These are phyloP conservation scores for Acanthamoeba polyphaga DNA, from an alignment of 208 protist species.

Conservation along the genomic window DNA sequence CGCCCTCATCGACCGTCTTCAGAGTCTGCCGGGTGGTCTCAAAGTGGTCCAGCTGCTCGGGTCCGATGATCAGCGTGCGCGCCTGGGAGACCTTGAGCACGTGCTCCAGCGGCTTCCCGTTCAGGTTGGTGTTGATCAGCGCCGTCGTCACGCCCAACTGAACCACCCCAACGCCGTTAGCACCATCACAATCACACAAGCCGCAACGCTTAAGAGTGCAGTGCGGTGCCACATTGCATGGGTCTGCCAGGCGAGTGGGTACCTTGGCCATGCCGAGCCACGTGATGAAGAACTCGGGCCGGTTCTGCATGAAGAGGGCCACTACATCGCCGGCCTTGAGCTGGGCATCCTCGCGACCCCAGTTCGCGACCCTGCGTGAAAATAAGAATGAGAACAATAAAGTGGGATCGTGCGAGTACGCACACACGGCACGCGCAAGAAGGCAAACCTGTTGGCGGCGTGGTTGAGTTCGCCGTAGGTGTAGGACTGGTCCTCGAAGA, in stretches of 20 bases:
- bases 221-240: background rate
- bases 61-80: constrained; percentile 4
- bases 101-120: constrained; percentile 69
- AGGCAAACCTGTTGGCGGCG: constrained; percentile 6
- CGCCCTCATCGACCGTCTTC: background rate
- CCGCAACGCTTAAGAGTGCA: background rate
- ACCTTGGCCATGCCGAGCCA: constrained; percentile 38
- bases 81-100: background rate
- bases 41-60: constrained; percentile 19
- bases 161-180: constrained; percentile 42
- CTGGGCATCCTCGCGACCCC: constrained; percentile 4
- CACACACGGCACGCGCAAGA: background rate
- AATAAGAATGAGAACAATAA: background rate
- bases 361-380: background rate
- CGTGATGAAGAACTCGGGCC: constrained; percentile 73
- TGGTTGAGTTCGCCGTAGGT: constrained; percentile 22
- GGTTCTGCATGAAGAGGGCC: constrained; percentile 69
- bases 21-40: background rate
- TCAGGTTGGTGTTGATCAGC: constrained; percentile 80
- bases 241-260: too few relatives aligned
- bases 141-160: constrained; percentile 77
- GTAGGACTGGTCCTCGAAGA: constrained; percentile 53
- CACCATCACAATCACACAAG: background rate
- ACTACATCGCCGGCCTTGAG: constrained; percentile 71
- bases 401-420: background rate